Conservation (phyloP, 2,329 filamentous ascomycete species). For the Trichoderma aggressivum region DNA sequence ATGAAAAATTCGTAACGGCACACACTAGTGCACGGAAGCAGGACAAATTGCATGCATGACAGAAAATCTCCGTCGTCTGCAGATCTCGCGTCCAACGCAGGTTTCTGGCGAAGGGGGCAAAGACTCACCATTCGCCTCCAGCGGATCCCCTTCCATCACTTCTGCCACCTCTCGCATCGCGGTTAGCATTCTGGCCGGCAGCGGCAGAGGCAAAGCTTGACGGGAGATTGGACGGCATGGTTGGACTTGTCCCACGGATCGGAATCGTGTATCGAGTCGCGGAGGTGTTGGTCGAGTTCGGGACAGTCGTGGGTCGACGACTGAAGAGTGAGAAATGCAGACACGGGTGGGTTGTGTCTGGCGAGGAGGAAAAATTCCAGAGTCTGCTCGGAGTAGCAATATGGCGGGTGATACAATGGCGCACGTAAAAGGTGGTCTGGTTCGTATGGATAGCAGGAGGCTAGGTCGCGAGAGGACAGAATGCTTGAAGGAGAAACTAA, state of each 20-base stretch:
- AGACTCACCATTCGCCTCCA: slow-evolving; percentile 70
- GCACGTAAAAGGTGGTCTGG: slow-evolving; percentile 6
- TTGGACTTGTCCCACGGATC: slow-evolving; percentile 25
- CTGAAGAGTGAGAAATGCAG: slow-evolving; percentile 10
- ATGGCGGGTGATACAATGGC: slow-evolving; percentile 3
- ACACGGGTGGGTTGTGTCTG: slow-evolving; percentile 15
- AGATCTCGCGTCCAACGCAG: neutral
- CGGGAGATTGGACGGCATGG: slow-evolving; percentile 70
- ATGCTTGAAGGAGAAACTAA: slow-evolving; percentile 20
- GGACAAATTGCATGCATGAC: slow-evolving; percentile 21
- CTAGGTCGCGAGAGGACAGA: slow-evolving; percentile 21
- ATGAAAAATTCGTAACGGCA: neutral
- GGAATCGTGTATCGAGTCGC: slow-evolving; percentile 10
- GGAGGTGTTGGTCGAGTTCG: slow-evolving; percentile 14
- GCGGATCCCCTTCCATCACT: slow-evolving; percentile 52
- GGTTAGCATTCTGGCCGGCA: slow-evolving; percentile 67
- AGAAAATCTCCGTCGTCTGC: slow-evolving; percentile 19
- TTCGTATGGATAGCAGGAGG: slow-evolving; percentile 18
- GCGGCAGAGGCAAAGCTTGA: slow-evolving; percentile 83
- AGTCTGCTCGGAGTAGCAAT: slow-evolving; percentile 10
- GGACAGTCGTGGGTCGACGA: slow-evolving; percentile 11
- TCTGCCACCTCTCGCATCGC: slow-evolving; percentile 57
- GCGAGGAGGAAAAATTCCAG: neutral
- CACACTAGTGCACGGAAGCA: neutral
- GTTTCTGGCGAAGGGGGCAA: slow-evolving; percentile 16